A percentile compares a stretch with the other conserved stretches of the same genome.
Evolutionary conservation across 306 rosid species (phyloP).

Genomic region (Ammopiptanthus mongolicus): DNA sequence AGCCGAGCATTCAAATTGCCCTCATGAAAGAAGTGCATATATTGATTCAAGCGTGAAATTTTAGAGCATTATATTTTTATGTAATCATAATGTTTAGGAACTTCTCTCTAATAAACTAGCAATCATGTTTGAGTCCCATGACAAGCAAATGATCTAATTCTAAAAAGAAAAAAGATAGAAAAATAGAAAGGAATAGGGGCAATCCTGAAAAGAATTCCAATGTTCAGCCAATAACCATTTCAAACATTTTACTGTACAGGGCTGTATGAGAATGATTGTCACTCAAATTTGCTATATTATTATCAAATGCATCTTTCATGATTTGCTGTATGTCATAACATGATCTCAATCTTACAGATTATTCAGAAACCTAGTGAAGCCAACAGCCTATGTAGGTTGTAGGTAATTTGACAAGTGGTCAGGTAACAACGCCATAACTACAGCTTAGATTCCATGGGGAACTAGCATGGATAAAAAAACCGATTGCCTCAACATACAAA

Average conservation of each 20-base stretch:
- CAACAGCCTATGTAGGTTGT: not conserved
- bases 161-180: not conserved
- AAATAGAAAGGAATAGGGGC: not conserved
- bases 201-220: not conserved
- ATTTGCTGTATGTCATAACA: not conserved
- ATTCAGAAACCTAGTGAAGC: not conserved
- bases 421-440: not conserved
- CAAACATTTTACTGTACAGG: not conserved
- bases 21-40: not conserved
- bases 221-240: not conserved
- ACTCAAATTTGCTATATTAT: constrained; percentile 3
- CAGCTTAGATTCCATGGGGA: not conserved
- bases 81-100: not conserved
- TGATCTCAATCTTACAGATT: not conserved
- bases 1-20: not conserved
- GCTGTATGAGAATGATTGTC: not conserved
- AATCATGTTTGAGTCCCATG: not conserved
- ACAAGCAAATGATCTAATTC: not conserved
- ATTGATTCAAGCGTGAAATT: not conserved
- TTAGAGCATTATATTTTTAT: not conserved
- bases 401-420: constrained; percentile 9
- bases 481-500: not conserved
- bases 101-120: not conserved
- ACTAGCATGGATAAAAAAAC: not conserved
- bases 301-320: not conserved